A percentile compares a stretch with the other conserved stretches of the same genome.
Conservation (phyloP, 169 alveolate genomes). For the Eimeria acervulina region DNA sequence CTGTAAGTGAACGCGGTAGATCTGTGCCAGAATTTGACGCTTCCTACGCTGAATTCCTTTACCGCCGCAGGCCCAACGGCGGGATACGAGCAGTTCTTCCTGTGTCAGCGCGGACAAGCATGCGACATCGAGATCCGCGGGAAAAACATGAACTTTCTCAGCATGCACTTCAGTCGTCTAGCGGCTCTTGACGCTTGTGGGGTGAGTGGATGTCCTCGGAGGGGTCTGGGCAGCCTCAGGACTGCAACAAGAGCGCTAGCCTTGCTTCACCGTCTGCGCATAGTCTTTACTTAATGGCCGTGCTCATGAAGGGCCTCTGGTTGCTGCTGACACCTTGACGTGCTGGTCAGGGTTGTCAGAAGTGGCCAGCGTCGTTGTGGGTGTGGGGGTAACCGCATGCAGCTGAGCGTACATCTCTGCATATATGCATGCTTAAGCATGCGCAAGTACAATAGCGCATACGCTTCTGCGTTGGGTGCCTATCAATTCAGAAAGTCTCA, state of each 20-base stretch:
- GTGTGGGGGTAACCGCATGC: background rate
- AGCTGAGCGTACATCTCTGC: background rate
- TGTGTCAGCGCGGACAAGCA: background rate
- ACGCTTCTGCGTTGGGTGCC: background rate
- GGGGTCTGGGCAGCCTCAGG: background rate
- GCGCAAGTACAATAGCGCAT: background rate
- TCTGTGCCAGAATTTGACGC: background rate
- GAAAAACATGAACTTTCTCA: conserved; percentile 49
- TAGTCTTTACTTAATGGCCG: background rate
- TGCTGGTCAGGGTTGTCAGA: background rate
- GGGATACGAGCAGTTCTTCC: conserved; percentile 5
- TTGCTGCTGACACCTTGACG: background rate
- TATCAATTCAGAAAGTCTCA: conserved; percentile 8
- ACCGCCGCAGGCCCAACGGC: conserved; percentile 48
- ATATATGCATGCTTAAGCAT: background rate
- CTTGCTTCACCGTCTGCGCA: background rate
- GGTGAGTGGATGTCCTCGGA: conserved; percentile 16
- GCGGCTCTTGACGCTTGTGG: conserved; percentile 68
- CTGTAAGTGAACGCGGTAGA: background rate
- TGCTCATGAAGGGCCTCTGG: background rate
- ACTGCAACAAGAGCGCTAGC: background rate
- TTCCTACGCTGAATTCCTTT: background rate
- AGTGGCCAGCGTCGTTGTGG: background rate
- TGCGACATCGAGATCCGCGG: conserved; percentile 43
- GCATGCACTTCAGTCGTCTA: conserved; percentile 68